phyloP scores from a whole-genome alignment of 768 basidiomycete genomes.

The Rhizopogon vesiculosus region DNA sequence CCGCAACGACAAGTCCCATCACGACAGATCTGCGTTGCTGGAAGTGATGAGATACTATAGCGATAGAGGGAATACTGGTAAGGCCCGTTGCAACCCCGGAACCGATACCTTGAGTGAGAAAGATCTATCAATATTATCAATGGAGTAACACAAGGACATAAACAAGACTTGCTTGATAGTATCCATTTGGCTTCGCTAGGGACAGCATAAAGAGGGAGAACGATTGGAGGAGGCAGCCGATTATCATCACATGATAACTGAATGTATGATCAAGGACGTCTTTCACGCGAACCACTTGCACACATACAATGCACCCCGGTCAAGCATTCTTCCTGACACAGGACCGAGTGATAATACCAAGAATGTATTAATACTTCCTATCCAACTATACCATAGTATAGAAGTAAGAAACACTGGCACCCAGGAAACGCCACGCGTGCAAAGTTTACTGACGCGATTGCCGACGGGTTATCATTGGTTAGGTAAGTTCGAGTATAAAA shows the following conservation, averaged over 20 bases:
- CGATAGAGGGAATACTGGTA: conserved; percentile 40
- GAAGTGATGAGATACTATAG: conserved; percentile 43
- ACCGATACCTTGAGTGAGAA: conserved; percentile 41
- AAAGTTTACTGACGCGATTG: conserved; percentile 27
- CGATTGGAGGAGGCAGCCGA: conserved; percentile 38
- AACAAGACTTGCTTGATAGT: conserved; percentile 27
- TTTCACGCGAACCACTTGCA: background rate
- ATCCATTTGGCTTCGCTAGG: conserved; percentile 30
- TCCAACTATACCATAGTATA: conserved; percentile 27
- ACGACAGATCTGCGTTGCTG: conserved; percentile 33
- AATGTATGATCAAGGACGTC: background rate
- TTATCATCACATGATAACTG: conserved; percentile 41
- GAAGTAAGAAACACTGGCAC: background rate
- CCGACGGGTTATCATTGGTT: conserved; percentile 29
- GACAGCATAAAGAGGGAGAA: conserved; percentile 42
- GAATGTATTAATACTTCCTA: conserved; percentile 47
- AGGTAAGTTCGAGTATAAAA: conserved; percentile 34
- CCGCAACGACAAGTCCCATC: conserved; percentile 39
- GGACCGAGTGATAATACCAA: conserved; percentile 40
- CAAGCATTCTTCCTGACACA: conserved; percentile 45
- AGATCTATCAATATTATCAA: conserved; percentile 26
- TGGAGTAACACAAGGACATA: background rate
- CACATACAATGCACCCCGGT: conserved; percentile 46
- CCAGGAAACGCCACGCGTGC: background rate
- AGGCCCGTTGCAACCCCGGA: conserved; percentile 29